Percentiles rank a stretch among this genome's conserved stretches.
Evolutionary conservation across 805 yeast species (phyloP).

Genomic region (Ogataea minuta): DNA sequence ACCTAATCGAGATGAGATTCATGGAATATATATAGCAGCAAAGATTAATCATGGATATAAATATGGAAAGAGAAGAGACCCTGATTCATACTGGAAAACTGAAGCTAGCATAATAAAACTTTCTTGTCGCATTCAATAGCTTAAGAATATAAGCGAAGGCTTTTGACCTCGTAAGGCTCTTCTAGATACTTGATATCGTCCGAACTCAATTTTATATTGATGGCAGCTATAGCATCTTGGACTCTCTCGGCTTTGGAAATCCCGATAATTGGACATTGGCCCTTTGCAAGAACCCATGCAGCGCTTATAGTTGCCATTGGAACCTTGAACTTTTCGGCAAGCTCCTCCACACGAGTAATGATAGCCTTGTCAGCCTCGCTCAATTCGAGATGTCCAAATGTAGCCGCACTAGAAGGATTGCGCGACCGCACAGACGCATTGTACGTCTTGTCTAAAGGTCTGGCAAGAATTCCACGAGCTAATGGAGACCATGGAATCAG

Average conservation of each 20-base stretch:
- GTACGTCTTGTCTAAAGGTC: conserved; percentile 36
- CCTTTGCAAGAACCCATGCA: conserved; percentile 55
- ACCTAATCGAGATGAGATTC: too few species aligned
- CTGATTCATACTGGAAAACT: too few species aligned
- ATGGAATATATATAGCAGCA: too few species aligned
- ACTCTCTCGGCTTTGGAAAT: conserved; percentile 45
- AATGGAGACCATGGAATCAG: conserved; percentile 59
- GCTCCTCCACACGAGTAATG: conserved; percentile 51
- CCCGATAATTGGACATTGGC: conserved; percentile 58
- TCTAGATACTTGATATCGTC: conserved; percentile 38
- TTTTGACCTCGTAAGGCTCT: conserved; percentile 39
- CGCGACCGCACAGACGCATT: conserved; percentile 9
- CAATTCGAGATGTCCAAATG: conserved; percentile 19
- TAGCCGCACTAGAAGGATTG: not conserved
- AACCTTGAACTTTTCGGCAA: conserved; percentile 46
- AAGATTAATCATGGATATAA: too few species aligned
- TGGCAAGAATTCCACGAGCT: conserved; percentile 47
- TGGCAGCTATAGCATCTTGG: conserved; percentile 47
- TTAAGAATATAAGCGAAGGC: too few species aligned
- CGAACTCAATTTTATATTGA: conserved; percentile 38
- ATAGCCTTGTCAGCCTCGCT: conserved; percentile 34
- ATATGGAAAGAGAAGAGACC: too few species aligned
- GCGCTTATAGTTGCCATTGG: conserved; percentile 54
- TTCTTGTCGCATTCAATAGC: too few species aligned
- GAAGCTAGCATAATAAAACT: too few species aligned